A percentile compares a stretch with the other conserved stretches of the same genome.
These are phyloP conservation scores for Candida arabinofermentans DNA, from an alignment of 805 yeast species.

Conservation along the genomic window DNA sequence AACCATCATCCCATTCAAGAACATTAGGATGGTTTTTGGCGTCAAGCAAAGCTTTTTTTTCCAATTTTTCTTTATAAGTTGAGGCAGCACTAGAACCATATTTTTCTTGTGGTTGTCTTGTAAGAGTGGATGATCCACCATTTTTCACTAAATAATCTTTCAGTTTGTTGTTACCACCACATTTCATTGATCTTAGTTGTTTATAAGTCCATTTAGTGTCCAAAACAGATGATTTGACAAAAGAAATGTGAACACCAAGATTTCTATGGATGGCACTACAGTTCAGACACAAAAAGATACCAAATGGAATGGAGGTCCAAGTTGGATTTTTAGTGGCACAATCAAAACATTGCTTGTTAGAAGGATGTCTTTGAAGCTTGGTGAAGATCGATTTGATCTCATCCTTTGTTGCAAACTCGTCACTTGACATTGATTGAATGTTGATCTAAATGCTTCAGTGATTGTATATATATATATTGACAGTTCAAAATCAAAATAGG, in stretches of 20 bases:
- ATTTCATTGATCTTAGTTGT: slow-evolving; percentile 86
- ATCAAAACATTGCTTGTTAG: slow-evolving; percentile 86
- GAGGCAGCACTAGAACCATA: slow-evolving; percentile 79
- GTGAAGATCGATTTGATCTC: slow-evolving; percentile 64
- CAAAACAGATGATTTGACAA: slow-evolving; percentile 86
- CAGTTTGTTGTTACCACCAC: slow-evolving; percentile 89
- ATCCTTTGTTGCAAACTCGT: slow-evolving; percentile 59
- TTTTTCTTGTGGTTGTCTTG: slow-evolving; percentile 67
- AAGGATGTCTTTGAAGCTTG: slow-evolving; percentile 57
- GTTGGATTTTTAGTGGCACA: slow-evolving; percentile 94
- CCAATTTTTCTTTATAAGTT: slow-evolving; percentile 76
- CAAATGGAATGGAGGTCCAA: slow-evolving; percentile 98
- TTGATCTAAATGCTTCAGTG: neutral
- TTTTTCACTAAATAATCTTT: slow-evolving; percentile 78
- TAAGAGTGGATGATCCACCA: slow-evolving; percentile 74
- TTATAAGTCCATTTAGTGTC: slow-evolving; percentile 87
- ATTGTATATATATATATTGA: too few species aligned
- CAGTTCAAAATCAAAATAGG: too few species aligned
- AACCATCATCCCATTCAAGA: slow-evolving; percentile 57
- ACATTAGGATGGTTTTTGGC: slow-evolving; percentile 67
- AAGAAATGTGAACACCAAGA: slow-evolving; percentile 92
- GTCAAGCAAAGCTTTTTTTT: slow-evolving; percentile 63
- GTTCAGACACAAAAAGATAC: slow-evolving; percentile 86
- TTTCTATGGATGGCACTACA: slow-evolving; percentile 96
- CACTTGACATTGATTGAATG: slow-evolving; percentile 17